These are phyloP conservation scores for Spergularia azorica DNA, from an alignment of 179 eudicot genomes.

Conservation along the genomic window DNA sequence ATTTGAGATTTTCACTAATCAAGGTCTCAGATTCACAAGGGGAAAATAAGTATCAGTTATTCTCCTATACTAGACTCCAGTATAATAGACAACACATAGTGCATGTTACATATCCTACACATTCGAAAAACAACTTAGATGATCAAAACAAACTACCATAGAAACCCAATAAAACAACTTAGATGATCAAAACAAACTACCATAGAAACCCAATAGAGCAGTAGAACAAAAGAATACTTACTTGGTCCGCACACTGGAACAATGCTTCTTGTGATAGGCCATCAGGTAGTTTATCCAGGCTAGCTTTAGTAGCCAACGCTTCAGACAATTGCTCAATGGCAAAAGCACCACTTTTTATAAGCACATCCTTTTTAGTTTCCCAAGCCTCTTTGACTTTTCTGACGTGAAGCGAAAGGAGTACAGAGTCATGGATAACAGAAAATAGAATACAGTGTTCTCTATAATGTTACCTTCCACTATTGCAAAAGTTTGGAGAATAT, in stretches of 20 bases:
- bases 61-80: neutral
- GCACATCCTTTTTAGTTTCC: conserved; percentile 66
- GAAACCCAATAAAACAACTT: neutral
- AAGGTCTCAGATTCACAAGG: neutral
- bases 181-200: neutral
- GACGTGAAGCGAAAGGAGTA: conserved; percentile 21
- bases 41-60: neutral
- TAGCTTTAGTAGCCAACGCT: conserved; percentile 73
- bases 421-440: neutral
- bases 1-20: neutral
- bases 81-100: neutral
- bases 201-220: neutral
- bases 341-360: conserved; percentile 79
- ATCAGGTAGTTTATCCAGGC: conserved; percentile 55
- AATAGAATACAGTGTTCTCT: conserved; percentile 2
- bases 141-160: neutral
- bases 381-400: conserved; percentile 98
- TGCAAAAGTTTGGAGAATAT: neutral
- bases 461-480: neutral
- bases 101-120: neutral
- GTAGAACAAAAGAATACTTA: conserved; percentile 26
- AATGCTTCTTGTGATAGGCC: conserved; percentile 62
- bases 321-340: conserved; percentile 93
- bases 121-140: neutral
- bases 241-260: conserved; percentile 71